Base-by-base conservation (phyloP, 805 yeast genomes). In the Candida nonsorbophila region DNA sequence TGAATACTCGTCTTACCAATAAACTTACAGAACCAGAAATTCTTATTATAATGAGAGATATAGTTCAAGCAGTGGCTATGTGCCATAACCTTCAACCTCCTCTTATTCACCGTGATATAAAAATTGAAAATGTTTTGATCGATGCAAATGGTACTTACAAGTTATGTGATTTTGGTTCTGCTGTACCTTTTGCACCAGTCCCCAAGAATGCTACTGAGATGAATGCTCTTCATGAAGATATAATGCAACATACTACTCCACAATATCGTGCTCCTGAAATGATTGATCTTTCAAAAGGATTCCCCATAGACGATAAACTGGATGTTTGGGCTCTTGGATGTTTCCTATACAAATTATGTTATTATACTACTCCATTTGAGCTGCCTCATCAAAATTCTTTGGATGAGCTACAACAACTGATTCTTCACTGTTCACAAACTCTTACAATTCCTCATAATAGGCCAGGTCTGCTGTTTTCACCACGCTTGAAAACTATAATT, bases 291-390 rank as follows among this genome's bases (percentile, higher is more conserved):
- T 68, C 74, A 28, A 67, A 74, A 34, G 77, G 84, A 3, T 69
- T 72, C 33, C 81, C 90, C 8, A 77, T 84, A 28, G 84, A 83
- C 53, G 92, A 84, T 49, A 84, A 84, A 51, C 74, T 85, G 29
- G 94, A 84, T 51, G 72, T 84, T 14, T 84, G 94, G 94, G 94
- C 94, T 0, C 51, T 84, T 20, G 94, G 94, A 8, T 74, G 83
- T 16, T 79, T 83, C 39, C 53, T 84, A 19, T 84, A 83, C 60
- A 84, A 84, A 49, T 49, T 84, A 27, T 81, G 92, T 47, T 84
- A 80, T 52, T 84, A 80, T 44, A 83, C 84, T 1, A 84, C 94
- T 0, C 94, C 94, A 0, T 84, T 84, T 48, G 94, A 84, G 51
- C 62, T 51, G 55, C 55, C 57, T 1, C 33, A 34, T n/a, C 69